These are phyloP conservation scores for Fagus sylvatica DNA, from an alignment of 306 rosid species.

Conservation along the genomic window DNA sequence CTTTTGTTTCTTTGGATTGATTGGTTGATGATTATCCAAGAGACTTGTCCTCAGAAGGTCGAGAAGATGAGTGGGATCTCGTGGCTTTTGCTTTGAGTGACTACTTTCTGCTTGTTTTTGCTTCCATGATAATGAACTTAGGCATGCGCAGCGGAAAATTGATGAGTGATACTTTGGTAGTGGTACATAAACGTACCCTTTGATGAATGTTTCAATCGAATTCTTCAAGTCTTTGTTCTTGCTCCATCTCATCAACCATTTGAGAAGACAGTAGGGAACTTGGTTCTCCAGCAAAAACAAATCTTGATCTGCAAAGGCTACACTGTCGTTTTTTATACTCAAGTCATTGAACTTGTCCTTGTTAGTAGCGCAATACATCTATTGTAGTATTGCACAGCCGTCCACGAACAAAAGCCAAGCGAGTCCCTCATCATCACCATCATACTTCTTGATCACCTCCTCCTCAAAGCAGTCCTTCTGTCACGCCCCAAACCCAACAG, in stretches of 20 bases:
- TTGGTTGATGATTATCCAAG: background rate
- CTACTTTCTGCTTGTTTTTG: no score
- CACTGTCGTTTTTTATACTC: slow-evolving; percentile 1
- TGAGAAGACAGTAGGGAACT: slow-evolving; percentile 21
- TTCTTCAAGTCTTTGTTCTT: background rate
- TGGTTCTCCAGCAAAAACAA: slow-evolving; percentile 32
- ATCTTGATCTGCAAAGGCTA: slow-evolving; percentile 8
- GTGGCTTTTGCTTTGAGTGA: background rate
- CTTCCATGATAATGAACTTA: background rate
- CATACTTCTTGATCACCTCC: background rate
- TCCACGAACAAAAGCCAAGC: slow-evolving; percentile 24
- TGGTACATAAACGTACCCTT: no score
- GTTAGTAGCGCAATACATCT: background rate
- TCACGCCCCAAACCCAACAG: no score
- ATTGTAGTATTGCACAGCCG: slow-evolving; percentile 23
- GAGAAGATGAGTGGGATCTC: slow-evolving; percentile 14
- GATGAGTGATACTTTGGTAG: no score
- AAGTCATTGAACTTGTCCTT: background rate
- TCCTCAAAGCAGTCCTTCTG: slow-evolving; percentile 1
- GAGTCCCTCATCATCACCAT: slow-evolving; percentile 2
- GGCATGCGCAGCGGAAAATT: no score
- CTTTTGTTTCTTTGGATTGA: background rate
- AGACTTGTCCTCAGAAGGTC: slow-evolving; percentile 3
- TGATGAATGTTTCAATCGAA: background rate
- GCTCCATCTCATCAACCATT: background rate